Percentiles rank a stretch among this genome's conserved stretches.
Evolutionary conservation across 495 filamentous ascomycete genomes (phyloP).

Genomic region (Xylaria sp.): DNA sequence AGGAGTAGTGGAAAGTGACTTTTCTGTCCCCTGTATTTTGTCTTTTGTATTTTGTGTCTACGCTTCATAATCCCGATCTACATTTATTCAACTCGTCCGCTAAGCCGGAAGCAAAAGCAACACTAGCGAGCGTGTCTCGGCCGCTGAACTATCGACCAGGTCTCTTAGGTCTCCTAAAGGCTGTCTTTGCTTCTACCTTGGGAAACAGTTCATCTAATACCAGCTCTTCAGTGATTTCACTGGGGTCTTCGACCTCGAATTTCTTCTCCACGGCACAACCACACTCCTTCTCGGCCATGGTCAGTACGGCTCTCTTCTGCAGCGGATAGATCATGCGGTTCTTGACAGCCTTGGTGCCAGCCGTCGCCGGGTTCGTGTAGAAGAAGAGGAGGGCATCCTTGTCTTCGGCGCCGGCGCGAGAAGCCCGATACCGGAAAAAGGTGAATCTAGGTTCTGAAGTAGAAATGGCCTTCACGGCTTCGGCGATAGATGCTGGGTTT

Average conservation of each 20-base stretch:
- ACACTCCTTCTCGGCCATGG: slow-evolving; percentile 69
- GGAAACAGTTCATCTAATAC: slow-evolving; percentile 81
- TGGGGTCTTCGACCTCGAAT: slow-evolving; percentile 66
- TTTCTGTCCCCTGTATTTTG: not conserved
- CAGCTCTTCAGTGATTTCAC: slow-evolving; percentile 75
- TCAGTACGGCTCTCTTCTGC: slow-evolving; percentile 74
- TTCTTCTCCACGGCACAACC: slow-evolving; percentile 80
- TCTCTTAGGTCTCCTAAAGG: slow-evolving; percentile 88
- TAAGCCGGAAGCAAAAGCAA: not conserved
- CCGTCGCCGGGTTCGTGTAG: slow-evolving; percentile 84
- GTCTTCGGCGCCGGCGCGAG: slow-evolving; percentile 52
- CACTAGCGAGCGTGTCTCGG: not conserved
- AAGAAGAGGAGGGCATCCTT: slow-evolving; percentile 82
- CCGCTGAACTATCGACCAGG: slow-evolving; percentile 65
- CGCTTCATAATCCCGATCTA: not conserved
- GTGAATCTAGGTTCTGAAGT: slow-evolving; percentile 84
- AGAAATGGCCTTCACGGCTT: slow-evolving; percentile 72
- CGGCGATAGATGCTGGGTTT: slow-evolving; percentile 49
- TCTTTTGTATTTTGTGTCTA: not conserved
- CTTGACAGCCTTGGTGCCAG: slow-evolving; percentile 74
- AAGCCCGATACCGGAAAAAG: slow-evolving; percentile 77
- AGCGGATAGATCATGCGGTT: slow-evolving; percentile 95
- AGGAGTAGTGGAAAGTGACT: not conserved
- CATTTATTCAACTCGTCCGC: slow-evolving; percentile 1
- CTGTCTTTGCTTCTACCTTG: slow-evolving; percentile 69